phyloP scores from a whole-genome alignment of 352 stramenopile genomes.

The Phytophthora pisi region DNA sequence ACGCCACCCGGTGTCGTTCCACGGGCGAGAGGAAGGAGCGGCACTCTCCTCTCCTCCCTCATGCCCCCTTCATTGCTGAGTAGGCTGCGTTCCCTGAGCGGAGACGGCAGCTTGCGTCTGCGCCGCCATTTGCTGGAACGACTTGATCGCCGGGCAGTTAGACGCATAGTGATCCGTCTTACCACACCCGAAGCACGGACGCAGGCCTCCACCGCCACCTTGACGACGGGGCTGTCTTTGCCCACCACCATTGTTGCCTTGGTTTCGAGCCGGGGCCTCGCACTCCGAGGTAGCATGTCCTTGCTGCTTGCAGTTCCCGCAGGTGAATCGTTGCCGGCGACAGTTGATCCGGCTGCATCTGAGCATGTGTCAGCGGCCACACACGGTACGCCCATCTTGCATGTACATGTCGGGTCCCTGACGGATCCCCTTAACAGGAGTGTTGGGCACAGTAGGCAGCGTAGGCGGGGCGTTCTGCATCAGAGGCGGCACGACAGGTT shows the following conservation, averaged over 20 bases:
- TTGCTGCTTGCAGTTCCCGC: not conserved
- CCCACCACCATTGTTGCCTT: not conserved
- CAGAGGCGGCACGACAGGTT: not conserved
- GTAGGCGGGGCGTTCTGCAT: not conserved
- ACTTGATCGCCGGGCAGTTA: not conserved
- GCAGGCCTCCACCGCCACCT: not conserved
- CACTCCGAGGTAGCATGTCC: not conserved
- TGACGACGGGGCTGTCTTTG: not conserved
- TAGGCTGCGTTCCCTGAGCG: not conserved
- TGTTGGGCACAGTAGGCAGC: not conserved
- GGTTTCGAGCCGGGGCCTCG: not conserved
- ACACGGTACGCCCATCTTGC: not conserved
- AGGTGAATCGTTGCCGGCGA: not conserved
- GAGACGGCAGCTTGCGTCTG: not conserved
- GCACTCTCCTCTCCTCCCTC: not conserved
- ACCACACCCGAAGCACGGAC: not conserved
- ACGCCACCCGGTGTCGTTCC: not conserved
- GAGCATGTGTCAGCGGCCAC: not conserved
- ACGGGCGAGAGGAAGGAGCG: not conserved
- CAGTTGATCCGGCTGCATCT: not conserved
- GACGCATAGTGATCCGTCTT: not conserved
- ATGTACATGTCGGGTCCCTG: not conserved
- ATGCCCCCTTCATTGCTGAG: not conserved
- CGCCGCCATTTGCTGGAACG: not conserved
- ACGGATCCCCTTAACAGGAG: not conserved